Base-by-base conservation (phyloP, 106 monocot genomes). In the Dendrobium huoshanense region DNA sequence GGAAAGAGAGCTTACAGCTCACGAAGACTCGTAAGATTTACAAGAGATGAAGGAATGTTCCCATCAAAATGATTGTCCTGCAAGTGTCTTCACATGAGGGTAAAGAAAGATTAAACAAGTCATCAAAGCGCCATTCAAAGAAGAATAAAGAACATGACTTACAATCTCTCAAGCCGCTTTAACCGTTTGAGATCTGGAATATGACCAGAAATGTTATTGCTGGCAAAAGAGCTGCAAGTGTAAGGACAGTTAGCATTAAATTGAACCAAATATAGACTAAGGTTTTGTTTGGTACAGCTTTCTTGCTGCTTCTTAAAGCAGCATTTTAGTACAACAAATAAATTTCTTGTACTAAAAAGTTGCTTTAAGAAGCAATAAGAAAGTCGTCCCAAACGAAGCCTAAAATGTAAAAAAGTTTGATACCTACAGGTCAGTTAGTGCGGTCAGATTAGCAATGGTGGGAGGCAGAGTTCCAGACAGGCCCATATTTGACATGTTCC, bases 41-140 rank as follows among this genome's bases (percentile, higher is more conserved):
- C 95, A 45, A 99, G 75, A 72, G 91, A 85, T 18, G 80, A 41
- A 80, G 99, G 95, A 67, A 99, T 81, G 17, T 17, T 19, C 81
- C 92, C 95, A 85, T 40, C 90, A 33, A 99, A 76, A 17, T 89
- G 82, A 84, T 99, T 99, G 76, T 85, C 77, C 82, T 99, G 93
- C 83, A 99, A 86, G 80, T 99, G 85, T 84, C 99, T 99, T 65
- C 59, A 81, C 48, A 41, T 9, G 8, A 48, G 77, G 19, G 15
- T 13, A 9, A 80, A 70, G 5, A 9, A 80, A 70, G 5, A 44
- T 58, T 58, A 78, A 4, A 72, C 72, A 80, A 77, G 33, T 11
- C 43, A 72, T 11, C 2, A 80, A 41, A 75, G 77, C 37, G 41
- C 76, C 19, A 22, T 31, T 17, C 4, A 55, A 72, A 65, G 37